Evolutionary conservation across 106 monocot species (phyloP).

Genomic region (Dioscorea dumetorum): DNA sequence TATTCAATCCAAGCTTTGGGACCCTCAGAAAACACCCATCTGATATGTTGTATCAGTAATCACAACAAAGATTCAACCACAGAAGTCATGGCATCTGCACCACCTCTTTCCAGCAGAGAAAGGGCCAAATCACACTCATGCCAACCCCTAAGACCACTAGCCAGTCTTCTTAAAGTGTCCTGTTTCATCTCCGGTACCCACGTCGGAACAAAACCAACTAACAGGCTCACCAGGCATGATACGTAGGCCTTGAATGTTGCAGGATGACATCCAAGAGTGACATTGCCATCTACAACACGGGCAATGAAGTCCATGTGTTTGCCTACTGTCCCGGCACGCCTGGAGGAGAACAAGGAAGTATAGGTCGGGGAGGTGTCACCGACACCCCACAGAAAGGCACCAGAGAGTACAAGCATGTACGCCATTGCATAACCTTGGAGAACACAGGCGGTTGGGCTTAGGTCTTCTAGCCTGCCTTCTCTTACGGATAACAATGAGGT

Average conservation of each 20-base stretch:
- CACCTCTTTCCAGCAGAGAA: conserved; percentile 60
- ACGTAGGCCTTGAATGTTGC: conserved; percentile 73
- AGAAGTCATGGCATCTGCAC: conserved; percentile 31
- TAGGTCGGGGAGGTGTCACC: conserved; percentile 19
- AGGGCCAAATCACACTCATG: conserved; percentile 69
- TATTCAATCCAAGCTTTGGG: too few relatives aligned
- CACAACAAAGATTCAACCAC: conserved; percentile 42
- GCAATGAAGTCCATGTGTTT: conserved; percentile 67
- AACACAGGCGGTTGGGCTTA: conserved; percentile 18
- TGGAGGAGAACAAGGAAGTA: conserved; percentile 10
- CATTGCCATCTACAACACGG: conserved; percentile 48
- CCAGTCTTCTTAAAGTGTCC: conserved; percentile 55
- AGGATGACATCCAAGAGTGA: conserved; percentile 57
- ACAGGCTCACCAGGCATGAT: conserved; percentile 47
- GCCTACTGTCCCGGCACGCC: conserved; percentile 25
- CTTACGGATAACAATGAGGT: conserved; percentile 41
- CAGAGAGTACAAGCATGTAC: conserved; percentile 54
- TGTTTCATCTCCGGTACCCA: conserved; percentile 61
- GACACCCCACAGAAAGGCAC: conserved; percentile 61
- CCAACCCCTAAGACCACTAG: conserved; percentile 56
- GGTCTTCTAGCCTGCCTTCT: conserved; percentile 2
- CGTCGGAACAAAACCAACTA: conserved; percentile 51
- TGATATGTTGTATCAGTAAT: too few relatives aligned
- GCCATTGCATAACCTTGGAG: conserved; percentile 82
- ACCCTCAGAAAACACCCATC: too few relatives aligned